phyloP scores from a whole-genome alignment of 768 basidiomycete genomes.

The Leccinum subtestaceum region DNA sequence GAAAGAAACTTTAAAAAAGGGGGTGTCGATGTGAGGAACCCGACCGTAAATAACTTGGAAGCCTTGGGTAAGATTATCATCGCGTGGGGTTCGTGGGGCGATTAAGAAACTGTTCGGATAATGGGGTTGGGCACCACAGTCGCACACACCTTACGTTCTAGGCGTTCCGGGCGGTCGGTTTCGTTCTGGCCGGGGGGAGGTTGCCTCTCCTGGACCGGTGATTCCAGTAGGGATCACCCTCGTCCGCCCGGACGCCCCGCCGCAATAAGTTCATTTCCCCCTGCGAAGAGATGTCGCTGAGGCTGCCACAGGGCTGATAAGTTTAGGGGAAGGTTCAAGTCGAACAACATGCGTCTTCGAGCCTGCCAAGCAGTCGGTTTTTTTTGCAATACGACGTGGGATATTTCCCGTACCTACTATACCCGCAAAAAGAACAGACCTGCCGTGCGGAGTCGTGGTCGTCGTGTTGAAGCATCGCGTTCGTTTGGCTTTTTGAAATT shows the following conservation, averaged over 20 bases:
- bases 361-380: not conserved
- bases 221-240: not conserved
- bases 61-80: not conserved
- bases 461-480: not conserved
- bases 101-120: not conserved
- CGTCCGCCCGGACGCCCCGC: not conserved
- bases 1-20: not conserved
- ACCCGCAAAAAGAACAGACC: not conserved
- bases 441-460: not conserved
- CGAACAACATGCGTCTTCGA: not conserved
- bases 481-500: not conserved
- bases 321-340: not conserved
- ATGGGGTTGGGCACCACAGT: not conserved
- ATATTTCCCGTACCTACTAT: not conserved
- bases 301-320: not conserved
- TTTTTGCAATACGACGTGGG: not conserved
- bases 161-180: not conserved
- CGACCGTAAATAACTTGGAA: not conserved
- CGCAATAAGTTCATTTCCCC: not conserved
- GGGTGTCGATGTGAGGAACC: not conserved
- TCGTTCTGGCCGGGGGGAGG: not conserved
- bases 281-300: not conserved
- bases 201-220: not conserved
- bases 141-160: not conserved
- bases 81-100: not conserved